These are phyloP conservation scores for Fomitopsis palustris DNA, from an alignment of 1,284 basidiomycete species.

Conservation along the genomic window DNA sequence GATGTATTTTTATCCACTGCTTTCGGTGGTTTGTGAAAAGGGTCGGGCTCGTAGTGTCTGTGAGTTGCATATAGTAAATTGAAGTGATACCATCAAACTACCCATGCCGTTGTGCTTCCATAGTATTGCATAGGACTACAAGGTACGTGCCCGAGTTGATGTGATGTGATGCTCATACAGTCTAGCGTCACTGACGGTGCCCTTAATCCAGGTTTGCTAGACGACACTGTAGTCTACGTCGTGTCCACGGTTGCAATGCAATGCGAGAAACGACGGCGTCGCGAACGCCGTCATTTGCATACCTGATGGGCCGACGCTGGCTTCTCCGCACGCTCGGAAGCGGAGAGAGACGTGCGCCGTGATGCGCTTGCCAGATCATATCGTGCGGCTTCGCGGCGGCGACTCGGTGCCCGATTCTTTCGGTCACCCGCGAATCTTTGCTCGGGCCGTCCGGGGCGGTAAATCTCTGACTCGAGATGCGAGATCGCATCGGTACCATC, in stretches of 20 bases:
- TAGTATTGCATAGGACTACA: neutral
- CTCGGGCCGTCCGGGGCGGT: too few species aligned
- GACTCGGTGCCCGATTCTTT: too few species aligned
- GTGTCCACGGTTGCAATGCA: neutral
- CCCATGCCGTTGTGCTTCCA: neutral
- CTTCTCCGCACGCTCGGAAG: neutral
- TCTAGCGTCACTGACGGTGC: neutral
- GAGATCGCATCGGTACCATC: neutral
- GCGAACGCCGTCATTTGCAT: too few species aligned
- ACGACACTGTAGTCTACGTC: neutral
- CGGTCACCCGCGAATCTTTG: too few species aligned
- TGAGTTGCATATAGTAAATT: conserved; percentile 10
- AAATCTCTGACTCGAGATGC: neutral
- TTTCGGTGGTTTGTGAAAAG: conserved; percentile 13
- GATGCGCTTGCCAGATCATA: neutral
- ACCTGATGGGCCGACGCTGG: neutral
- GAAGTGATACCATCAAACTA: neutral
- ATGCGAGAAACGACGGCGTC: too few species aligned
- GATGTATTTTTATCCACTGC: conserved; percentile 51
- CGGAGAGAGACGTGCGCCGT: neutral
- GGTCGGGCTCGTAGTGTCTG: conserved; percentile 4
- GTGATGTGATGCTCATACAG: neutral
- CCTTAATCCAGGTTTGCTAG: neutral
- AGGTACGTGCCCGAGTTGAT: neutral
- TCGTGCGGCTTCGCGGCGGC: neutral